A percentile compares a stretch with the other conserved stretches of the same genome.
Conservation (phyloP, 345 rosid species). For the Lenwebbia sp. region DNA sequence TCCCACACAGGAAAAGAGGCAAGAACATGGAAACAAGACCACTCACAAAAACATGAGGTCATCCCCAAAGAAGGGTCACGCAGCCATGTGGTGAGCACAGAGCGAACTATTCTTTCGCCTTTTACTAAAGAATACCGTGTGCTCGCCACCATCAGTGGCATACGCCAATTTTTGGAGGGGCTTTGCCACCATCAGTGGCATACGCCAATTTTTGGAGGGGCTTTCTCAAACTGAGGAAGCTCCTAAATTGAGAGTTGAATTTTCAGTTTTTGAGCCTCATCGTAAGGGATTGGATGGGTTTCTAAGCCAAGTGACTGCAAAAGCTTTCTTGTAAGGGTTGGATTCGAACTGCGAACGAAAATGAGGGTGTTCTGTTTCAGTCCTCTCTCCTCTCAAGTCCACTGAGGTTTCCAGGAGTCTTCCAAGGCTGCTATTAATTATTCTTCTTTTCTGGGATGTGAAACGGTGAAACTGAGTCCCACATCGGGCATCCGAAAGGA, state of each 20-base stretch:
- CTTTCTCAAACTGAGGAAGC: neutral
- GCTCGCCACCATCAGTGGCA: slow-evolving; percentile 10
- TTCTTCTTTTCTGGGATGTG: neutral
- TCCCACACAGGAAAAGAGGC: neutral
- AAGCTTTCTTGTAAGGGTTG: neutral
- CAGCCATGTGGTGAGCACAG: slow-evolving; percentile 24
- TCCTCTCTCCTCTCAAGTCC: neutral
- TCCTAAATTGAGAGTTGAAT: neutral
- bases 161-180: slow-evolving; percentile 10
- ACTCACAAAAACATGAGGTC: neutral
- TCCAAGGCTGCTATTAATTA: neutral
- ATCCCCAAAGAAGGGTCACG: fast-evolving
- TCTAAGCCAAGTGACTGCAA: neutral
- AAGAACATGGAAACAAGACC: neutral
- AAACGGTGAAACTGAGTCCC: neutral
- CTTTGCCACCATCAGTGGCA: slow-evolving; percentile 9
- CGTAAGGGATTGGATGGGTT: too few relatives aligned
- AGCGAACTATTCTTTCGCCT: slow-evolving; percentile 49
- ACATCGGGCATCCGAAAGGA: neutral
- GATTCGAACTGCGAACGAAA: neutral
- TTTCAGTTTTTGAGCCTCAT: too few relatives aligned
- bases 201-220: slow-evolving; percentile 10
- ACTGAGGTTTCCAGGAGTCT: neutral
- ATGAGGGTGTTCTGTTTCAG: neutral
- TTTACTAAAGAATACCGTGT: slow-evolving; percentile 45